Evolutionary conservation across 2,329 filamentous ascomycete species (phyloP), one percentile per base, ranked within the genome.

Genomic region (Hypoxylon sp.): DNA sequence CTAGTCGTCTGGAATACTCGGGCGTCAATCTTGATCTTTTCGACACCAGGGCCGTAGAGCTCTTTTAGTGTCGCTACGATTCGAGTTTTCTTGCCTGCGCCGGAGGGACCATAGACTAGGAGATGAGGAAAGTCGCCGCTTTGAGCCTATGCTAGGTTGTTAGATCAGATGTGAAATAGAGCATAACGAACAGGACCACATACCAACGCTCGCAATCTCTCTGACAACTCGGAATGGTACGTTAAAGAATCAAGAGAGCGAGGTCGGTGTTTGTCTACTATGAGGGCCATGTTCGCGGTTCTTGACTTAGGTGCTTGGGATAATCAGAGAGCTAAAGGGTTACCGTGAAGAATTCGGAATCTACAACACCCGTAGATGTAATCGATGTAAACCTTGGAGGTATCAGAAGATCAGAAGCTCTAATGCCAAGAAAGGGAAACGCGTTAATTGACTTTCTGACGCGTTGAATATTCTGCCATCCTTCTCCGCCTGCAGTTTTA

Each of bases 21-120:
- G 11, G 94, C 93, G 78, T 99, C 96, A 81, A 99, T 98, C 84
- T 98, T 98, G 86, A 99, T 99, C 86, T 98, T 98, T 78, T 99
- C 97, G n/a, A 97, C 96, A 46, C 96, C 95, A 0, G 95, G 91
- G 0, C 96, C 96, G 80, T 96, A 99, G 6, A 99, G 87, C 77
- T 98, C 95, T 79, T 97, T 97, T 2, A 99, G 84, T 0, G 95
- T 98, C 14, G 96, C 94, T 17, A 98, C 93, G 72, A 98, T 97
- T 46, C 96, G 91, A 1, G 96, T 99, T 82, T 99, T 99, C 81
- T 99, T 99, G 72, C 96, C 96, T 4, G 96, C 96, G 34, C 96
- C 96, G 0, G 95, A 98, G 0, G 96, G 96, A 0, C 96, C 96
- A 78, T 98, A 99, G 71, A 99, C 93, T 69, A 99, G 92, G 50